Evolutionary conservation across 495 filamentous ascomycete genomes (phyloP).

Genomic region (Pyronema domesticum): DNA sequence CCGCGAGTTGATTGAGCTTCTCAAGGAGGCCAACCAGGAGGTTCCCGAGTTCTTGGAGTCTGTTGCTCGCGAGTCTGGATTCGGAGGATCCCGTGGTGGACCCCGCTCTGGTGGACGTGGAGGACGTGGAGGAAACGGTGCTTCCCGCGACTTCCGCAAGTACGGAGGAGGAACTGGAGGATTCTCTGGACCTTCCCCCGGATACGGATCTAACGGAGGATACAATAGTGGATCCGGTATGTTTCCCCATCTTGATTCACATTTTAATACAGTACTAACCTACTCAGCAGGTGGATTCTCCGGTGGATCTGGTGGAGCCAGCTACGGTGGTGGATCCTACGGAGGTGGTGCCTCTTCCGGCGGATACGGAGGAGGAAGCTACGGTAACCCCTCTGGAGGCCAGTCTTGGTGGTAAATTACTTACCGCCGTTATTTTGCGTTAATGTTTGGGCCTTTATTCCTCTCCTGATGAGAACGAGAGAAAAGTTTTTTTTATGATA

Average conservation of each 20-base stretch:
- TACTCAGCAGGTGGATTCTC: slow-evolving; percentile 17
- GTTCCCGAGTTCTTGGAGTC: slow-evolving; percentile 66
- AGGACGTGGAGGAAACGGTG: slow-evolving; percentile 38
- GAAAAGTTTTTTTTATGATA: slow-evolving; percentile 7
- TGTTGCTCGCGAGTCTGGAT: slow-evolving; percentile 32
- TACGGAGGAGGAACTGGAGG: slow-evolving; percentile 41
- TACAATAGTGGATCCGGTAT: slow-evolving; percentile 22
- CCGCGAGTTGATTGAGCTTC: slow-evolving; percentile 49
- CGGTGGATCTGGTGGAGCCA: slow-evolving; percentile 3
- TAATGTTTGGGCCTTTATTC: slow-evolving; percentile 17
- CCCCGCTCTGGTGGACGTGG: slow-evolving; percentile 44
- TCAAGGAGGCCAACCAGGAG: slow-evolving; percentile 58
- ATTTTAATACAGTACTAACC: slow-evolving; percentile 27
- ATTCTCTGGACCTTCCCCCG: slow-evolving; percentile 31
- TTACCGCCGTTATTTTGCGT: slow-evolving; percentile 18
- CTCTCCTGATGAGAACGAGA: slow-evolving; percentile 21
- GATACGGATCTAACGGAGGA: slow-evolving; percentile 34
- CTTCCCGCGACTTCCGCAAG: slow-evolving; percentile 84
- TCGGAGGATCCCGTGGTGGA: slow-evolving; percentile 53
- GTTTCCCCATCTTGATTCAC: not conserved
- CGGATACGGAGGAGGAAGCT: slow-evolving; percentile 37
- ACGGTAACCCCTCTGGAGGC: slow-evolving; percentile 75
- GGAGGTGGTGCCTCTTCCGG: slow-evolving; percentile 26
- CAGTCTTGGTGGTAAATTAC: slow-evolving; percentile 84
- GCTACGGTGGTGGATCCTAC: slow-evolving; percentile 21